Base-by-base conservation (phyloP, 2,329 filamentous ascomycete genomes). In the Aschersonia sp. region DNA sequence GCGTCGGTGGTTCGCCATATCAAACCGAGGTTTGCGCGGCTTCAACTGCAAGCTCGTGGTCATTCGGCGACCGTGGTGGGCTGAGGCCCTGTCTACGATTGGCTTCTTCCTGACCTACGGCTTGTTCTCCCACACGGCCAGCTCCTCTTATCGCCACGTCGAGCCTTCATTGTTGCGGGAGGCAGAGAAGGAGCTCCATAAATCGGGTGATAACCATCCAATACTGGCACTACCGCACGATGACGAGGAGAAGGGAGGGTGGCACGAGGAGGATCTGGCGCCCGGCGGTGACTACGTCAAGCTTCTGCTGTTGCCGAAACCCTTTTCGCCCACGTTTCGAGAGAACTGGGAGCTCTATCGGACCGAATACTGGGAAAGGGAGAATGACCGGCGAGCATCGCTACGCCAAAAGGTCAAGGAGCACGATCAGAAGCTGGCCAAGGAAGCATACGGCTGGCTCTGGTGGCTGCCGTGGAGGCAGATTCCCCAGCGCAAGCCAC, bases 41-140 rank as follows among this genome's bases (percentile, higher is more conserved):
- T 94, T 97, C 77, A 98, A 98, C 66, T 87, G 89, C 67, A 97
- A 98, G 69, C 82, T 98, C 45, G 89, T 98, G 47, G 76, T 97
- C 49, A 84, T 94, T 48, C 81, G 85, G 58, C 80, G 87, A 9
- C 77, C 85, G 0, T 89, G 86, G 80, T 89, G 83, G 77, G 78
- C 80, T 51, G 91, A 96, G 61, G 62, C 84, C 30, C 68, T 85
- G 20, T 84, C 83, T 4, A 84, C 84, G 48, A 61, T 84, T 44
- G 80, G 74, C 9, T 94, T 91, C 65, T 76, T 94, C 51, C 75
- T 92, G 51, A 89, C 88, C 0, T 86, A 85, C 55, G 80, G 81
- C 4, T 66, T 80, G 41, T 82, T 86, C 51, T 86, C 83, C 47
- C 77, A 79, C 62, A 80, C 68, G 47, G 78, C 71, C 51, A 82